Evolutionary conservation across 179 eudicot species (phyloP).

Genomic region (Silene coronaria): DNA sequence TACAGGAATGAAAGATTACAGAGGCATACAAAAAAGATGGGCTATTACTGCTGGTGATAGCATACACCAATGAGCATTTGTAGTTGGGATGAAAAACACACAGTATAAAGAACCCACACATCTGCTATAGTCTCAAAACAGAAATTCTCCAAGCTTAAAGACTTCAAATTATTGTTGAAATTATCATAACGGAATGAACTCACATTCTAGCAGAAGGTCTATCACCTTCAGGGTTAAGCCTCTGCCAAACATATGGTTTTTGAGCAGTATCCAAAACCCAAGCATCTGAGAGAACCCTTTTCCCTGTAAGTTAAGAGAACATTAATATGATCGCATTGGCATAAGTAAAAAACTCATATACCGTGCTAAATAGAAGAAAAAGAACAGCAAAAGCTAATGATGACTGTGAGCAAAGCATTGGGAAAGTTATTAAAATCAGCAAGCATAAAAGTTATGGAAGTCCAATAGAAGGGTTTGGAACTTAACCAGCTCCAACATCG

Average conservation of each 20-base stretch:
- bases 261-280: conserved; percentile 98
- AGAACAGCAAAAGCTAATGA: background rate
- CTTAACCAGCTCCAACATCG: background rate
- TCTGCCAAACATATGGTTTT: conserved; percentile 88
- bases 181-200: conserved; percentile 37
- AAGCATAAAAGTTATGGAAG: background rate
- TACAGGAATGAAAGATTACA: background rate
- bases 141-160: background rate
- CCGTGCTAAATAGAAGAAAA: background rate
- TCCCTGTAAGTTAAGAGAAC: conserved; percentile 44
- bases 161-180: conserved; percentile 7
- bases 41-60: background rate
- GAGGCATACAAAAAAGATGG: background rate
- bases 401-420: background rate
- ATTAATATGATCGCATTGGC: conserved; percentile 8
- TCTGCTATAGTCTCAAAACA: conserved; percentile 4
- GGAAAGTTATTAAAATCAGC: background rate
- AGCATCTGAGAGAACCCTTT: conserved; percentile 85
- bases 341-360: background rate
- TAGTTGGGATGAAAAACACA: conserved; percentile 4
- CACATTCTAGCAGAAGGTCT: conserved; percentile 99
- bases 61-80: background rate
- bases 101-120: background rate
- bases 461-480: background rate
- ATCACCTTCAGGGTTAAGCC: conserved; percentile 88